Evolutionary conservation across 306 rosid species (phyloP).

Genomic region (Senna siamea): DNA sequence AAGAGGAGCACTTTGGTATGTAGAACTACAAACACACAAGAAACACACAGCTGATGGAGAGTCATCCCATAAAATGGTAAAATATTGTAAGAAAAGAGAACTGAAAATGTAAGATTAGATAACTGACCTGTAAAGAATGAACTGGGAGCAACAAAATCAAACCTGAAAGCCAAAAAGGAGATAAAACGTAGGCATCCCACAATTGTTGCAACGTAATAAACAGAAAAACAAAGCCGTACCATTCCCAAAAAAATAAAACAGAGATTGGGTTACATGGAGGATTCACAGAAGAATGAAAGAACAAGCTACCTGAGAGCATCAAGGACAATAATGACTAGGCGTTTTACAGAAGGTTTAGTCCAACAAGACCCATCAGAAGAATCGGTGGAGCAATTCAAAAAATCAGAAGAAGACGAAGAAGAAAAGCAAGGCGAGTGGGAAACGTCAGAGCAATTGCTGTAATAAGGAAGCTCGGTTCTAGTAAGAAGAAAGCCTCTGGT

Average conservation of each 20-base stretch:
- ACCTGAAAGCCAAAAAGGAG: constrained; percentile 49
- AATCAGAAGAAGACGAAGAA: constrained; percentile 16
- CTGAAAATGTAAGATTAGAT: constrained; percentile 7
- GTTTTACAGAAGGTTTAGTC: constrained; percentile 70
- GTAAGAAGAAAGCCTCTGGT: constrained; percentile 88
- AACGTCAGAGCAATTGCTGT: constrained; percentile 74
- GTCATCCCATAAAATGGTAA: no score
- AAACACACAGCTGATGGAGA: not conserved
- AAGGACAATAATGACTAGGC: constrained; percentile 70
- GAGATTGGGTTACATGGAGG: not conserved
- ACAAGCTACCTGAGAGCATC: constrained; percentile 74
- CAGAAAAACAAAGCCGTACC: not conserved
- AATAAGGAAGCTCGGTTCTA: constrained; percentile 85
- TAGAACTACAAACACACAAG: not conserved
- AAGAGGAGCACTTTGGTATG: not conserved
- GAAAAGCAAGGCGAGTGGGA: constrained; percentile 67
- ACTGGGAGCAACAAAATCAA: constrained; percentile 94
- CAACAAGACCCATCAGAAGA: constrained; percentile 54
- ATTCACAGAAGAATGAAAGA: not conserved
- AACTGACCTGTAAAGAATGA: constrained; percentile 71
- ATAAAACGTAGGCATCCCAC: not conserved
- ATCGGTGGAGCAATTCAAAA: constrained; percentile 19
- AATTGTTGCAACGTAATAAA: not conserved
- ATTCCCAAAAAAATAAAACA: not conserved
- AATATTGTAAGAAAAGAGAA: no score